Evolutionary conservation across 306 rosid species (phyloP), one percentile per base, ranked within the genome.

Genomic region (Cicer bijugum): DNA sequence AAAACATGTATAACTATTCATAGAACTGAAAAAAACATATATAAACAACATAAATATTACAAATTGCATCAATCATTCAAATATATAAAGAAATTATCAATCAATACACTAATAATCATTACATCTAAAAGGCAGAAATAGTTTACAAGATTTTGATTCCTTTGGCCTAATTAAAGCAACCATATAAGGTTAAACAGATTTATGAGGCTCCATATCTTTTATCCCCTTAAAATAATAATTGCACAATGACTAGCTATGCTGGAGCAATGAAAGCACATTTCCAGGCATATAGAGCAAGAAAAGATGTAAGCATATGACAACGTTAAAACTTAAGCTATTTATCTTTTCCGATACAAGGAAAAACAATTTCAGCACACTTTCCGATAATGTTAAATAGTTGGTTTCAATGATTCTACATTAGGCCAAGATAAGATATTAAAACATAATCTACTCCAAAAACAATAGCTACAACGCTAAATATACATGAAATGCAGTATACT

Each of bases 1-100:
- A 80, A 79, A 78, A 78, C 68, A 80, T 47, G 17, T 23, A 76
- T 61, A 66, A 42, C 71, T 68, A 70, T 66, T 72, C 66, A 73
- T 64, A 20, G 70, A 77, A 60, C 71, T 51, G 57, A 79, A 58
- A 40, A 55, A 69, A 82, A 43, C 67, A 45, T 2, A 14, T 9
- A 72, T 58, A 51, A 23, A 53, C 43, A 43, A 74, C 77, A 62
- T 46, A 63, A 61, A 71, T 42, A 64, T 10, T 60, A 61, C 62
- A 44, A 64, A 76, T 44, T 84, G 48, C 7, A 0, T 16, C 57
- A 69, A 50, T 38, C 75, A 57, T 47, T 45, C 71, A 63, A 64
- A 48, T 71, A 58, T 12, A 76, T 64, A 53, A 8, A 69, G 67
- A 76, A 47, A 67, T 40, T 8, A 76, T 23, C 23, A 66, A 61